Percentiles rank a stretch among this genome's conserved stretches.
These are phyloP conservation scores for Zygnema cylindricum DNA, from an alignment of 139 green algal genomes.

Conservation along the genomic window DNA sequence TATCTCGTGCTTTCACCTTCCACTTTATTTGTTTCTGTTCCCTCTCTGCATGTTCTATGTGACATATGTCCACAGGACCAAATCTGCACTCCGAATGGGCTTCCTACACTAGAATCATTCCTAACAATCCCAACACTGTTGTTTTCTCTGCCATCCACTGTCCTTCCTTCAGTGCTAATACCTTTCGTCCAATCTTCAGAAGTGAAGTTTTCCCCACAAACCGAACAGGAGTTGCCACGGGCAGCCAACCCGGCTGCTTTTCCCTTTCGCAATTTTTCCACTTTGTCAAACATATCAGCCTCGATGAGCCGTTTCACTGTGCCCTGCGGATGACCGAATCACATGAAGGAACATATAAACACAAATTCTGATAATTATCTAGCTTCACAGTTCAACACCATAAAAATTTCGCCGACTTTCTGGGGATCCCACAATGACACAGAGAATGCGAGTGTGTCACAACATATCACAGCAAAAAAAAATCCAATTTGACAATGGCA, in stretches of 20 bases:
- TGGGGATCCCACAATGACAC: too few relatives aligned
- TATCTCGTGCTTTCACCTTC: background rate
- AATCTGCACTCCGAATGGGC: background rate
- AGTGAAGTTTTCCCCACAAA: background rate
- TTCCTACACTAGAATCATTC: too few relatives aligned
- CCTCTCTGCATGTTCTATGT: background rate
- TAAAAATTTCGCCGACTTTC: too few relatives aligned
- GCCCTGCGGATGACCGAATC: constrained; percentile 1
- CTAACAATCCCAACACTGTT: too few relatives aligned
- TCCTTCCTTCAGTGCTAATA: too few relatives aligned
- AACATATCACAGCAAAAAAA: too few relatives aligned
- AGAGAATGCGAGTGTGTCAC: too few relatives aligned
- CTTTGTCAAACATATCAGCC: background rate
- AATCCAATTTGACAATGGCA: background rate
- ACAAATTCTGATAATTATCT: too few relatives aligned
- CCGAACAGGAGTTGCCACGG: background rate
- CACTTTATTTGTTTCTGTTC: background rate
- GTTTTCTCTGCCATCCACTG: too few relatives aligned
- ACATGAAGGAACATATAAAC: background rate
- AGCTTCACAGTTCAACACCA: too few relatives aligned
- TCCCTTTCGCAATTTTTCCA: constrained; percentile 8
- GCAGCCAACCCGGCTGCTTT: background rate
- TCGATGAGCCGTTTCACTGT: constrained; percentile 14
- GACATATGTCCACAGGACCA: background rate
- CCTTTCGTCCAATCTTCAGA: too few relatives aligned